Base-by-base conservation (phyloP, 129 eudicot genomes). In the Calendula officinalis region DNA sequence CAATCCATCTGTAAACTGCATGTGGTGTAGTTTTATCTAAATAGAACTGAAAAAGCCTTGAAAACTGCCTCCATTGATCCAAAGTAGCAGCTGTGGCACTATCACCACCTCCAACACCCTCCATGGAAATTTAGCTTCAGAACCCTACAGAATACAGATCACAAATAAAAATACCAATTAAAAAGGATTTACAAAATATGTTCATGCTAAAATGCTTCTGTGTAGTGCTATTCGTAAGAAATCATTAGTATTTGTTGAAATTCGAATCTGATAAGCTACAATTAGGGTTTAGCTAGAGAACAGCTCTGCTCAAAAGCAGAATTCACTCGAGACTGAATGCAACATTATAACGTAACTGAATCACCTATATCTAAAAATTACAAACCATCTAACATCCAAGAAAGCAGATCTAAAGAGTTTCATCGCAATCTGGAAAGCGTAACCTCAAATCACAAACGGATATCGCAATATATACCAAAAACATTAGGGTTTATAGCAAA, bases 21-120 rank as follows among this genome's bases (percentile, higher is more conserved):
- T 82, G 78, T 15, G 94, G 94, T 55, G 85, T 77, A 17, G 83
- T 78, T 68, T 66, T 82, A 55, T 85, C 94, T 67, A 85, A 67
- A 63, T 76, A 85, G 56, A 60, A 72, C 81, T 79, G 94, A 38
- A 78, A 85, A 8, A 56, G 64, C 68, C 57, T 79, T 42, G 67
- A 14, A 39, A 70, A 84, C 47, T 78, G 77, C 50, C 84, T 77
- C 82, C 82, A 69, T 52, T 81, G 87, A 60, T 73, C 68, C 53
- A 77, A 35, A 5, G 82, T 5, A 0, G 44, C 44, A 40, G 44
- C 6, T 40, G 44, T 5, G 44, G 44, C 7, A 40, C 3, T 40
- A 0, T 8, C 44, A 40, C 44, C 56, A 56, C 3, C 30, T 22
- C 30, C 30, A 22, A 22, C 30, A 22, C 30, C 30, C 30, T 22